phyloP scores from a whole-genome alignment of 768 basidiomycete genomes.

The Leucocoprinus leucothites region DNA sequence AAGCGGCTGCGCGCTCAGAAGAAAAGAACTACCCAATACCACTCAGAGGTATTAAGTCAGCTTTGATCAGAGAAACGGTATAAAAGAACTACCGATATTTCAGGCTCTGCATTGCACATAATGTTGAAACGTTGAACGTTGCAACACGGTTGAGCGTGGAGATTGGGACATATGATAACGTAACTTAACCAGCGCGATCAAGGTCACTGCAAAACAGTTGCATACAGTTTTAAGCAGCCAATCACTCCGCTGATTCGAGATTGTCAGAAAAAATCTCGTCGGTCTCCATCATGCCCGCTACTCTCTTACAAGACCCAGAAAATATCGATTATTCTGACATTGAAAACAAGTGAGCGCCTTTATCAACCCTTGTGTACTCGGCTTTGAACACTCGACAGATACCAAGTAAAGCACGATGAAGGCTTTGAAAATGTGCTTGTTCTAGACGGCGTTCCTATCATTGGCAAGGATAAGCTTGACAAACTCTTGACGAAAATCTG shows the following conservation, averaged over 20 bases:
- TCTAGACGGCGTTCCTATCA: constrained; percentile 88
- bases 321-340: constrained; percentile 88
- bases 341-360: constrained; percentile 66
- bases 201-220: constrained; percentile 12
- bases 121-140: no score
- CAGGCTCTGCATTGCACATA: no score
- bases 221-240: constrained; percentile 15
- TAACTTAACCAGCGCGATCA: no score
- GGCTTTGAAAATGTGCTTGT: constrained; percentile 90
- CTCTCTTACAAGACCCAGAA: constrained; percentile 45
- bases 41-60: no score
- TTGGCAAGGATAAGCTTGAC: constrained; percentile 83
- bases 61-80: no score
- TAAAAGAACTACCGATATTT: no score
- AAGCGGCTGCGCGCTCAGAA: no score
- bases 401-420: constrained; percentile 79
- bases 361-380: neutral
- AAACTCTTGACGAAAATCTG: constrained; percentile 77
- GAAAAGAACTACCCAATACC: no score
- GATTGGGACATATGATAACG: no score
- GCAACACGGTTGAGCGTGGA: no score
- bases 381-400: constrained; percentile 45
- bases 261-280: constrained; percentile 10
- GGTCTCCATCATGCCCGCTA: constrained; percentile 41
- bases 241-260: neutral